A percentile compares a stretch with the other conserved stretches of the same genome.
These are phyloP conservation scores for Aechmea fasciata DNA, from an alignment of 176 grass and related monocot species.

Conservation along the genomic window DNA sequence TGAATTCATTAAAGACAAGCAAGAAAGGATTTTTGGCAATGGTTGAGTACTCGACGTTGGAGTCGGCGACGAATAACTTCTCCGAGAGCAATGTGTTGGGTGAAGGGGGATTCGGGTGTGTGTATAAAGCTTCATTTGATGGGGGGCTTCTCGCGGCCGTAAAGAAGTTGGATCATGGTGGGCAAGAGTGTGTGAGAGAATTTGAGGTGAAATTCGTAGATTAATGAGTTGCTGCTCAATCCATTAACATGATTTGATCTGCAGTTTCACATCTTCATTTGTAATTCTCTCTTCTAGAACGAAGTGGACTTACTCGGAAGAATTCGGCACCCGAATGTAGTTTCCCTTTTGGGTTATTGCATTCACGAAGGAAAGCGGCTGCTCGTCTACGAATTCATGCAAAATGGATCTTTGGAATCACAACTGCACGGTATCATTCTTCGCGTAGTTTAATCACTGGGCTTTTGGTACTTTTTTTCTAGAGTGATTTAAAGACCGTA, in stretches of 20 bases:
- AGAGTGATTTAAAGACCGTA: neutral
- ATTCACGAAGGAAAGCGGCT: slow-evolving; percentile 52
- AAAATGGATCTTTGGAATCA: slow-evolving; percentile 83
- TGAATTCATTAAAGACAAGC: slow-evolving; percentile 48
- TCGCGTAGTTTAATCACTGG: slow-evolving; percentile 17
- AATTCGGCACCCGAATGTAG: slow-evolving; percentile 91
- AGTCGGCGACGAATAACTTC: slow-evolving; percentile 62
- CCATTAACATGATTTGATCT: neutral
- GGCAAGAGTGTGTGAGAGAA: slow-evolving; percentile 59
- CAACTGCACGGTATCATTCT: slow-evolving; percentile 71
- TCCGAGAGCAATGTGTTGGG: slow-evolving; percentile 62
- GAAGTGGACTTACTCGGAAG: slow-evolving; percentile 85
- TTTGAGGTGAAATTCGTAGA: slow-evolving; percentile 55
- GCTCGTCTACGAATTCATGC: slow-evolving; percentile 94
- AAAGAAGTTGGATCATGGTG: slow-evolving; percentile 55
- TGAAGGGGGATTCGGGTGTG: slow-evolving; percentile 62
- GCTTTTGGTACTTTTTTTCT: neutral
- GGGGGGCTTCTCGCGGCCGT: slow-evolving; percentile 51
- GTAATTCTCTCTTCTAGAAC: slow-evolving; percentile 39
- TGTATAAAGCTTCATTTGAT: slow-evolving; percentile 74
- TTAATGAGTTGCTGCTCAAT: neutral
- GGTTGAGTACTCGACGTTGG: slow-evolving; percentile 60
- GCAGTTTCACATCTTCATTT: slow-evolving; percentile 6
- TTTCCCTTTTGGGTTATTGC: slow-evolving; percentile 88
- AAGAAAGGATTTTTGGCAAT: slow-evolving; percentile 63